Percentiles rank a stretch among this genome's conserved stretches.
phyloP scores from a whole-genome alignment of 805 yeast genomes.

The Cyberlindnera maritima region DNA sequence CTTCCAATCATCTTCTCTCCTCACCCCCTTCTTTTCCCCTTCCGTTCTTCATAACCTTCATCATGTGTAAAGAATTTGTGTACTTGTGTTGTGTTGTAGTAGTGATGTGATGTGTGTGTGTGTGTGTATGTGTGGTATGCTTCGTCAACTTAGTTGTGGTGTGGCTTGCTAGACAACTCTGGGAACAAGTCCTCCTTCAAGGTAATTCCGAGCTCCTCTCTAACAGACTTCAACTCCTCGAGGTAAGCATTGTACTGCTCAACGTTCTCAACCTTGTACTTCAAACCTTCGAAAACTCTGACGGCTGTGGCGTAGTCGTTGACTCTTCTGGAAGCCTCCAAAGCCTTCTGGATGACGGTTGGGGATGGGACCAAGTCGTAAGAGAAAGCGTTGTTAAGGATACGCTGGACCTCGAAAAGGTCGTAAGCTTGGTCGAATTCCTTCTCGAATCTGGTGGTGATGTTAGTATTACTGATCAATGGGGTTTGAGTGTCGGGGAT shows the following conservation, averaged over 20 bases:
- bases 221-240: constrained; percentile 87
- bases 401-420: constrained; percentile 86
- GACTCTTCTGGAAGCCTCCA: constrained; percentile 97
- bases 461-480: constrained; percentile 6
- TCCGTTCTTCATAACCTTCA: constrained; percentile 3
- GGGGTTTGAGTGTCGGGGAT: no score
- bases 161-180: constrained; percentile 27
- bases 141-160: constrained; percentile 20
- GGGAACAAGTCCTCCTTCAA: constrained; percentile 85
- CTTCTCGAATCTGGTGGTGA: constrained; percentile 67
- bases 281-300: constrained; percentile 96
- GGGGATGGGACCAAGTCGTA: constrained; percentile 99
- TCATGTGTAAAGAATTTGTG: constrained; percentile 2
- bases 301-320: constrained; percentile 98
- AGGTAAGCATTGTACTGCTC: constrained; percentile 95
- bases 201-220: constrained; percentile 90
- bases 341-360: constrained; percentile 89
- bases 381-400: constrained; percentile 95
- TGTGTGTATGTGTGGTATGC: not conserved
- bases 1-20: no score
- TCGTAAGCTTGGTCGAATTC: constrained; percentile 95
- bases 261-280: constrained; percentile 92
- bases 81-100: not conserved
- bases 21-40: not conserved
- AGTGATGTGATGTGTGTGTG: not conserved